Evolutionary conservation across 192 early-diverging fungal species (phyloP).

Genomic region (Coemansia sp.): DNA sequence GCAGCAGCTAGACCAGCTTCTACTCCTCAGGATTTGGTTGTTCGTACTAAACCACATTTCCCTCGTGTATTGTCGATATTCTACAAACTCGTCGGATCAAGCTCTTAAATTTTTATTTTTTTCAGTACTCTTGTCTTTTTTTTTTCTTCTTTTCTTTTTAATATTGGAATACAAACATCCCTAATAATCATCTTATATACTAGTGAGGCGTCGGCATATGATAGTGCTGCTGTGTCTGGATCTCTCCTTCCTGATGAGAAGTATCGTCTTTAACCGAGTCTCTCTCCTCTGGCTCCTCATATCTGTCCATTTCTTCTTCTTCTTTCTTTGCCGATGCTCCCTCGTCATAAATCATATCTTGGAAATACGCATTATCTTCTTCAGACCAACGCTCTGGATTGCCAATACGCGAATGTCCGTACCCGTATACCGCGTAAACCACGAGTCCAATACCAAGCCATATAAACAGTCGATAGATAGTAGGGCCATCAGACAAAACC

Average conservation of each 20-base stretch:
- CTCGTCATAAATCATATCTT: conserved; percentile 17
- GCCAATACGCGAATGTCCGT: conserved; percentile 63
- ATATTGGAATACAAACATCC: not conserved
- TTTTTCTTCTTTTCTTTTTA: not conserved
- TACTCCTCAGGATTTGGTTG: conserved; percentile 12
- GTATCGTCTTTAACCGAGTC: too few species aligned
- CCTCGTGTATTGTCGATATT: conserved; percentile 48
- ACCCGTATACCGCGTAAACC: conserved; percentile 71
- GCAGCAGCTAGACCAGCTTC: not conserved
- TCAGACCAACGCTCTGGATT: conserved; percentile 52
- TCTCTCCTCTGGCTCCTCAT: not conserved
- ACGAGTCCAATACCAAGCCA: conserved; percentile 80
- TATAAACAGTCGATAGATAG: conserved; percentile 71
- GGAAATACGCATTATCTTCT: conserved; percentile 49
- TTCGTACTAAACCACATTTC: conserved; percentile 15
- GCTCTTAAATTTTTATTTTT: conserved; percentile 1
- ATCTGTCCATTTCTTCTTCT: not conserved
- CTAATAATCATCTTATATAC: not conserved
- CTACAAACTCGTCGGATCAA: conserved; percentile 41
- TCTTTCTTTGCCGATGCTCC: not conserved
- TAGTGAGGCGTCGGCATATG: not conserved
- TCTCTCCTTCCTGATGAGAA: too few species aligned
- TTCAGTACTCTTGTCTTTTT: not conserved
- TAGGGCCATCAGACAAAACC: conserved; percentile 61
- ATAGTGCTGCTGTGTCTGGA: not conserved